Base-by-base conservation (phyloP, 257 asterid genomes). In the Jaltomata sinuosa region DNA sequence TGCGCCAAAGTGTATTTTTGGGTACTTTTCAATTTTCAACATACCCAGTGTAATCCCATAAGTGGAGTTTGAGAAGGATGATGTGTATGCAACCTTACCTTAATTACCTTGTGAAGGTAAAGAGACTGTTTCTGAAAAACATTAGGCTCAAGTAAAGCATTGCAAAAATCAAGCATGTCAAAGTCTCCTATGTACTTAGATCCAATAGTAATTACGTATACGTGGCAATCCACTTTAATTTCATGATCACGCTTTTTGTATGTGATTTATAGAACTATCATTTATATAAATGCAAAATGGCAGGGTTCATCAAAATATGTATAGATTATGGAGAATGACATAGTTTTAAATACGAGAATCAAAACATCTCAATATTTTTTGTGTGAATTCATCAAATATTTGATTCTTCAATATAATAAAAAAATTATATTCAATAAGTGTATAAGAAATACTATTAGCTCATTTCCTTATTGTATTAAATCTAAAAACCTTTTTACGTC, bases 41-140 rank as follows among this genome's bases (percentile, higher is more conserved):
- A 3, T 57, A 57, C 3, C 9, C 15, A 0, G 64, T n/a, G 15
- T 55, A 55, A 55, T n/a, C 29, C 1, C 9, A 0, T 14, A 55
- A n/a, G 22, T 55, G 29, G 0, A 1, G 22, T 55, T 2, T 55
- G 6, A 0, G 0, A n/a, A n/a, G 0, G 1, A 25, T 5, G 3
- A n/a, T 57, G 65, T 10, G 8, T 22, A 57, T 0, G 7, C 1
- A 4, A 6, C 16, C 32, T 22, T 57, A 22, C 10, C 3, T 8
- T n/a, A n/a, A n/a, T 11, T 57, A 57, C 10, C 7, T 22, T 22
- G 1, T 57, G 1, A 57, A 57, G 16, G 1, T 3, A 9, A 16
- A 55, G 64, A 55, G 2, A 6, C 3, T 55, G 10, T 3, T 1
- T 57, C 1, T 3, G 0, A 57, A 14, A 0, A 3, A 6, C 31